Evolutionary conservation across 169 alveolate genomes (phyloP), one percentile per base, ranked within the genome.

Genomic region (Toxoplasma gondii): DNA sequence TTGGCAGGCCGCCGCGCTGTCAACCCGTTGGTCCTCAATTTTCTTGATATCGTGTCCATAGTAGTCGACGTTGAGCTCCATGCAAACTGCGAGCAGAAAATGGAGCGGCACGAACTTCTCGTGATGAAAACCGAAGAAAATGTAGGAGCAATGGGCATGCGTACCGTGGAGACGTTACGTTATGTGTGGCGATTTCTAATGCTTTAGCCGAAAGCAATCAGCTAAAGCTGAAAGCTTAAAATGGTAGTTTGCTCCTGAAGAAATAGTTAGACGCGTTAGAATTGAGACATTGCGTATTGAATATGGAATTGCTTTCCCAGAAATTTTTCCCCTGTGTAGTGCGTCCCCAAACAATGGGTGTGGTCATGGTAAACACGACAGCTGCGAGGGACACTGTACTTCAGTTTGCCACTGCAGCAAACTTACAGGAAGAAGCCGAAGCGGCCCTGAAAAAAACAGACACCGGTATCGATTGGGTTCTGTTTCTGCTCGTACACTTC

Each of bases 51-150:
- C 84, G 44, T 74, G 45, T 24, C 84, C 84, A 9, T 16, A 74
- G 44, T 74, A 74, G 84, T 74, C 84, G 45, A 74, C 84, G 44
- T 74, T 34, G 29, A 74, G n/a, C 44, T 74, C 84, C 41, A n/a
- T 74, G 84, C 84, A 74, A 0, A 49, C 84, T 74, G 49, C 41
- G 39, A 0, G 69, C 29, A 74, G 78, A 7, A 19, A 29, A 64
- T 0, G 22, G 1, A 17, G 58, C 0, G 4, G 78, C 0, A 7
- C 12, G 34, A 24, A 7, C 34, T 31, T 1, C 36, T 29, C 0
- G 5, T 64, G 12, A 31, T 31, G 74, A 64, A 64, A 19, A 12
- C 27, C 24, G 74, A 10, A 19, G 74, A 19, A 1, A 64, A 27
- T 4, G 74, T 31, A 22, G 74, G n/a, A 49, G 58, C 58, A 49